These are phyloP conservation scores for Phytomonas francai DNA, from an alignment of 208 protist species.

Conservation along the genomic window DNA sequence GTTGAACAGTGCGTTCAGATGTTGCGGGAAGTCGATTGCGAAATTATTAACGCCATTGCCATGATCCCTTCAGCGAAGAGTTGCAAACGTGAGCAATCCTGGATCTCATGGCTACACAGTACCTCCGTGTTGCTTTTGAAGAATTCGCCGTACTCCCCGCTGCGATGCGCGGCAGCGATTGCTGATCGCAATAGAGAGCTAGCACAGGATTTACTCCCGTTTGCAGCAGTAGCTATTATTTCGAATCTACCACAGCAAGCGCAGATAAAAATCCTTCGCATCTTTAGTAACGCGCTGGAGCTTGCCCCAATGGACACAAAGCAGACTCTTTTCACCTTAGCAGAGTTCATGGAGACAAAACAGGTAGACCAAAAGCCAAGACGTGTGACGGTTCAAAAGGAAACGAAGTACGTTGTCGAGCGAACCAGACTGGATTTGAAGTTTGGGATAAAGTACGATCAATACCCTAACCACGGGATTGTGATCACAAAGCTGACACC, in stretches of 20 bases:
- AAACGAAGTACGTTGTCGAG: conserved; percentile 43
- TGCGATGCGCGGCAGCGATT: conserved; percentile 38
- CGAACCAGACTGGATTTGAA: conserved; percentile 45
- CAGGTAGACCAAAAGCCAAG: conserved; percentile 45
- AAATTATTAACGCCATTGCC: conserved; percentile 50
- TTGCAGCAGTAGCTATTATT: conserved; percentile 72
- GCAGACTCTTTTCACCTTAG: conserved; percentile 72
- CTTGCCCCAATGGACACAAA: conserved; percentile 70
- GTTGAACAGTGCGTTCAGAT: conserved; percentile 61
- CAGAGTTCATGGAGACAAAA: conserved; percentile 82
- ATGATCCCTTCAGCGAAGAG: conserved; percentile 63
- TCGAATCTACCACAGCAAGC: conserved; percentile 28
- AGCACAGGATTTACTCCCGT: conserved; percentile 74
- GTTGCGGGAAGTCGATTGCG: conserved; percentile 29
- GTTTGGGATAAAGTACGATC: conserved; percentile 90
- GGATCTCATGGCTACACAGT: conserved; percentile 85
- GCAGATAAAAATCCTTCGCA: conserved; percentile 51
- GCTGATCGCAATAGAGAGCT: conserved; percentile 69
- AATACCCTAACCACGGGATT: conserved; percentile 50
- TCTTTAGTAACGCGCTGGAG: conserved; percentile 55
- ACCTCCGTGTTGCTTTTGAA: conserved; percentile 58
- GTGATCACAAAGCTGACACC: conserved; percentile 80
- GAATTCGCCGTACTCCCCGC: conserved; percentile 74
- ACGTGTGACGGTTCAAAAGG: conserved; percentile 34
- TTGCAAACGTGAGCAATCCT: conserved; percentile 84